Conservation (phyloP, 805 yeast genomes). For the Tetrapisispora pingtungensis region DNA sequence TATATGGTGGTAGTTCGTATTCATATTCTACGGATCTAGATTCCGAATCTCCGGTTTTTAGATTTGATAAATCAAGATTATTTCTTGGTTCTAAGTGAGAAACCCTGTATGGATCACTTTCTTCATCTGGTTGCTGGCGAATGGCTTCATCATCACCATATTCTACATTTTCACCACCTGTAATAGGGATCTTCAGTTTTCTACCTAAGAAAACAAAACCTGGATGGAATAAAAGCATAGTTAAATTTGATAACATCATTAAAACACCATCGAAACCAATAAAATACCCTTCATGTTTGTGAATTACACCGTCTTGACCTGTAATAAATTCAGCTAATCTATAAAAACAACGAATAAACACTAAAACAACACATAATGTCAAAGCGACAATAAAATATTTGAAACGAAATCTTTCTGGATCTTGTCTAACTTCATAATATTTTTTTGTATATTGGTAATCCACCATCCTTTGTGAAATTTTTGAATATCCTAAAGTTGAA, state of each 20-base stretch:
- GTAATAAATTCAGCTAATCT: slow-evolving; percentile 62
- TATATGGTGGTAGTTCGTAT: neutral
- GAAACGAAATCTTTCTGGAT: slow-evolving; percentile 27
- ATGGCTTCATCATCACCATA: too few relatives aligned
- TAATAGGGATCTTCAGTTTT: slow-evolving; percentile 16
- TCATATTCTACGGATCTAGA: neutral
- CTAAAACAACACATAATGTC: slow-evolving; percentile 39
- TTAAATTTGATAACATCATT: slow-evolving; percentile 41
- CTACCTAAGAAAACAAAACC: slow-evolving; percentile 42
- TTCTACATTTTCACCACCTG: slow-evolving; percentile 12
- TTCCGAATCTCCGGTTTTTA: too few relatives aligned
- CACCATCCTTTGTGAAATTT: slow-evolving; percentile 12
- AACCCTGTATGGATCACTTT: too few relatives aligned
- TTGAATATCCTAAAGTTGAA: slow-evolving; percentile 7
- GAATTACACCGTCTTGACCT: slow-evolving; percentile 54
- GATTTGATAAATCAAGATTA: too few relatives aligned
- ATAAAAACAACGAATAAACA: slow-evolving; percentile 61
- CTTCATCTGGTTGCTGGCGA: too few relatives aligned
- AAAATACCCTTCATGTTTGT: slow-evolving; percentile 49
- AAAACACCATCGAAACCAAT: slow-evolving; percentile 53
- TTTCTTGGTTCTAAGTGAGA: too few relatives aligned
- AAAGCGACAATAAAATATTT: slow-evolving; percentile 37
- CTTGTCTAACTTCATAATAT: slow-evolving; percentile 22
- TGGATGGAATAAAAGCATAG: slow-evolving; percentile 52
- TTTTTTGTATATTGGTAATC: slow-evolving; percentile 22